Percentiles rank a stretch among this genome's conserved stretches.
Evolutionary conservation across 371 early-diverging fungal genomes (phyloP).

Genomic region (Mortierella polycephala): DNA sequence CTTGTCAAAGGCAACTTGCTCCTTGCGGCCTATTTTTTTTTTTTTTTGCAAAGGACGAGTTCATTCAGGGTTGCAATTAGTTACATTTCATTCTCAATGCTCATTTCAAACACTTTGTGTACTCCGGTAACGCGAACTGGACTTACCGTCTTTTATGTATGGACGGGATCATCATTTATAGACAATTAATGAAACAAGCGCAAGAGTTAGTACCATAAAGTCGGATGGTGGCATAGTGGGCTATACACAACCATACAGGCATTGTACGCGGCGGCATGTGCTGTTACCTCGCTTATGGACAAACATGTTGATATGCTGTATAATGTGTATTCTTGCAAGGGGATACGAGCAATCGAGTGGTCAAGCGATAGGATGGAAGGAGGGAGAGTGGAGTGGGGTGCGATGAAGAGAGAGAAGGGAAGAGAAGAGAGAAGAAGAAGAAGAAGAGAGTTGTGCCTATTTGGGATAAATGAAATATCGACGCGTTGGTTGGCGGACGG

Average conservation of each 20-base stretch:
- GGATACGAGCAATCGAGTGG: slow-evolving; percentile 3
- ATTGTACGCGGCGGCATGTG: not conserved
- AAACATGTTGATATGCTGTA: slow-evolving; percentile 72
- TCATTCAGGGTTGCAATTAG: not conserved
- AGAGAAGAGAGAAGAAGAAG: slow-evolving; percentile 1
- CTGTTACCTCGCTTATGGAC: slow-evolving; percentile 78
- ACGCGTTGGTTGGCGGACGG: not conserved
- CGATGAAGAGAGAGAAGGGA: slow-evolving; percentile 5
- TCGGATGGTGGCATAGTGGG: not conserved
- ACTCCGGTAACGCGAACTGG: not conserved
- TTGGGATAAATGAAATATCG: slow-evolving; percentile 20
- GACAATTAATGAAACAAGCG: not conserved
- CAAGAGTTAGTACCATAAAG: slow-evolving; percentile 1
- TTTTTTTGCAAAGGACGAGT: no score
- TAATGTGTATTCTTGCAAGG: slow-evolving; percentile 45
- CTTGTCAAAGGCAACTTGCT: slow-evolving; percentile 96
- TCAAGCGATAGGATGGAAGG: not conserved
- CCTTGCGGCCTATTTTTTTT: slow-evolving; percentile 88
- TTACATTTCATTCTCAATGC: not conserved
- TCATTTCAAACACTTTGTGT: not conserved
- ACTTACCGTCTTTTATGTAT: slow-evolving; percentile 8
- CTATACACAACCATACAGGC: not conserved
- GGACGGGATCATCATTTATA: not conserved
- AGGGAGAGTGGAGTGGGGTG: not conserved
- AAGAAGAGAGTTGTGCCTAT: not conserved